phyloP scores from a whole-genome alignment of 2,329 filamentous ascomycete species.

The Colletotrichum tanaceti region DNA sequence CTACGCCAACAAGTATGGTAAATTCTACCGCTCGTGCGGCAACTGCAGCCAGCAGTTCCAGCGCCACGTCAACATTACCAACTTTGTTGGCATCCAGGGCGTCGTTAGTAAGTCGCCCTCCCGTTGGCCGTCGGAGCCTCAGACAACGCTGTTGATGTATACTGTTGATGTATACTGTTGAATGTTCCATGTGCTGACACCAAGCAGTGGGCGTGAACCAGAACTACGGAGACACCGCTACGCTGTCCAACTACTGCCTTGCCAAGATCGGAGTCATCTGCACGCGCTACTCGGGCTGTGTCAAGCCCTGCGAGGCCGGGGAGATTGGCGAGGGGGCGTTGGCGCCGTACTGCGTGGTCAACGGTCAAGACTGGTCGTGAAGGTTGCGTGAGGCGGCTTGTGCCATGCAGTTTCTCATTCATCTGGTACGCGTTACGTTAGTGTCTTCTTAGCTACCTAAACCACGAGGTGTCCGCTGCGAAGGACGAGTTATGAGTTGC shows the following conservation, averaged over 20 bases:
- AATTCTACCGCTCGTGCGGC: slow-evolving; percentile 18
- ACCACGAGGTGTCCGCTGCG: too few relatives aligned
- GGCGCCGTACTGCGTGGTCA: slow-evolving; percentile 22
- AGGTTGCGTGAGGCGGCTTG: background rate
- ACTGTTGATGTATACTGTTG: too few relatives aligned
- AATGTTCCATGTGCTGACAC: background rate
- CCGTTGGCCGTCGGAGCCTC: background rate
- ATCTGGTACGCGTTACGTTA: too few relatives aligned
- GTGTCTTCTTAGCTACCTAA: too few relatives aligned
- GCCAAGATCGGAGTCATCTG: slow-evolving; percentile 27
- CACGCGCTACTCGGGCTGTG: slow-evolving; percentile 20
- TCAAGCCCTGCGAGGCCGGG: slow-evolving; percentile 25
- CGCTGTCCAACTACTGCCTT: slow-evolving; percentile 45
- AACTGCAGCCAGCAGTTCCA: slow-evolving; percentile 27
- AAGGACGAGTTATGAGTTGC: too few relatives aligned
- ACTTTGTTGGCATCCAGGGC: slow-evolving; percentile 29
- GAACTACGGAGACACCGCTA: slow-evolving; percentile 52
- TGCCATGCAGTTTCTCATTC: too few relatives aligned
- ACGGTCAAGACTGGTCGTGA: slow-evolving; percentile 22
- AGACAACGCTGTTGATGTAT: too few relatives aligned
- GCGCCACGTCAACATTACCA: slow-evolving; percentile 32
- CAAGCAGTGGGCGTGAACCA: slow-evolving; percentile 52
- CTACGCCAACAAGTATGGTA: slow-evolving; percentile 9
- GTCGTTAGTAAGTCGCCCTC: slow-evolving; percentile 8
- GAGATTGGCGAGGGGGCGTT: slow-evolving; percentile 22